Conservation (phyloP, 345 rosid species). For the Brassica cretica region DNA sequence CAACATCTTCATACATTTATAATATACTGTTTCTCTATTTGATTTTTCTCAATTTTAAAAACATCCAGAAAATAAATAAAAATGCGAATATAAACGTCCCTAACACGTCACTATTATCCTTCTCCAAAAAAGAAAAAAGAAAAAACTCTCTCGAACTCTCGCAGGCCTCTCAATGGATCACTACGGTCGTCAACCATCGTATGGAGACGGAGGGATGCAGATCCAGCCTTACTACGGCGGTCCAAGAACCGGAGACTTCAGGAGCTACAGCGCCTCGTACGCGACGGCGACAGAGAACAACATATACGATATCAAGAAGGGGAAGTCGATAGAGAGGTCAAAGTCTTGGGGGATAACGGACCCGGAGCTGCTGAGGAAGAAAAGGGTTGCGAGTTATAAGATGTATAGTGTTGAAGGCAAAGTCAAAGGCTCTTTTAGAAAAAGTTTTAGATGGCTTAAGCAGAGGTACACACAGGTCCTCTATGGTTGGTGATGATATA, state of each 20-base stretch:
- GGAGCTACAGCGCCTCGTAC: conserved; percentile 63
- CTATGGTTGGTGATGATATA: conserved; percentile 78
- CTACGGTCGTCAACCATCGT: conserved; percentile 55
- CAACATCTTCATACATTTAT: too few relatives aligned
- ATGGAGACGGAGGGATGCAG: conserved; percentile 55
- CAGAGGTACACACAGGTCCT: conserved; percentile 66
- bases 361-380: conserved; percentile 93
- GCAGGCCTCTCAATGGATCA: conserved; percentile 57
- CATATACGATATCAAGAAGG: conserved; percentile 50
- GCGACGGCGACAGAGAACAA: conserved; percentile 44
- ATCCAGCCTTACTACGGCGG: conserved; percentile 57
- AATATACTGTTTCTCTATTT: not conserved
- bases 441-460: conserved; percentile 90
- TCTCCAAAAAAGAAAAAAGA: not conserved
- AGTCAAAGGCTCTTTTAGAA: conserved; percentile 80
- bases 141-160: conserved; percentile 15
- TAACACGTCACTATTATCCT: conserved; percentile 23
- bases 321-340: conserved; percentile 53
- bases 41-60: not conserved
- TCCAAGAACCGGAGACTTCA: conserved; percentile 50
- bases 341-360: conserved; percentile 61
- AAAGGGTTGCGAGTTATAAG: conserved; percentile 89
- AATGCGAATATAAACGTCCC: conserved; percentile 11
- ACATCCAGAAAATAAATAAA: not conserved
- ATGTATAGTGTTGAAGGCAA: conserved; percentile 84